These are phyloP conservation scores for Hypseocharis bilobata DNA, from an alignment of 441 rosid genomes.

Conservation along the genomic window DNA sequence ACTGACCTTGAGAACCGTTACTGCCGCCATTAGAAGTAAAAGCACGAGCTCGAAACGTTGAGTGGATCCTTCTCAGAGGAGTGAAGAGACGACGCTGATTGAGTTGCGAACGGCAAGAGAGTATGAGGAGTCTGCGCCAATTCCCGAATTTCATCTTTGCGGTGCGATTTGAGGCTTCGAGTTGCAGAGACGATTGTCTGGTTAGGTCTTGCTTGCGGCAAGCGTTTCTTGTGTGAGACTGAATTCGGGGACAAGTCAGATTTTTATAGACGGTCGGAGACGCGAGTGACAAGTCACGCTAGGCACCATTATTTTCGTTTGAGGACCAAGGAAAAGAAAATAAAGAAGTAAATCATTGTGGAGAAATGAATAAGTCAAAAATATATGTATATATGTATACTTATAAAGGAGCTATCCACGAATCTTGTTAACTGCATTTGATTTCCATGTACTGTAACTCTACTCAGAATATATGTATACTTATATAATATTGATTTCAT, in stretches of 20 bases:
- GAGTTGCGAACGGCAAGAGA: not conserved
- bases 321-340: not conserved
- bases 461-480: too few relatives aligned
- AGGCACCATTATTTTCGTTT: not conserved
- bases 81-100: slow-evolving; percentile 1
- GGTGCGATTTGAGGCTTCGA: not conserved
- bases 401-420: too few relatives aligned
- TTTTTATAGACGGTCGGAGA: too few relatives aligned
- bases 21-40: slow-evolving; percentile 1
- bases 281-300: not conserved
- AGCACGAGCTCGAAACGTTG: slow-evolving; percentile 1
- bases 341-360: too few relatives aligned
- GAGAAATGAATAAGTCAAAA: too few relatives aligned
- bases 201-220: slow-evolving; percentile 14
- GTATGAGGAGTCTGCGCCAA: not conserved
- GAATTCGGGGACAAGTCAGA: not conserved
- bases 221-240: not conserved
- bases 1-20: not conserved
- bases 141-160: slow-evolving; percentile 4
- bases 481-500: too few relatives aligned
- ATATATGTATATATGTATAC: too few relatives aligned
- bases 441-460: too few relatives aligned
- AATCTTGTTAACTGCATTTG: too few relatives aligned
- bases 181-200: not conserved
- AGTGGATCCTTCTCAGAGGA: slow-evolving; percentile 2